These are phyloP conservation scores for Monsonia emarginata DNA, from an alignment of 441 rosid genomes.

Conservation along the genomic window DNA sequence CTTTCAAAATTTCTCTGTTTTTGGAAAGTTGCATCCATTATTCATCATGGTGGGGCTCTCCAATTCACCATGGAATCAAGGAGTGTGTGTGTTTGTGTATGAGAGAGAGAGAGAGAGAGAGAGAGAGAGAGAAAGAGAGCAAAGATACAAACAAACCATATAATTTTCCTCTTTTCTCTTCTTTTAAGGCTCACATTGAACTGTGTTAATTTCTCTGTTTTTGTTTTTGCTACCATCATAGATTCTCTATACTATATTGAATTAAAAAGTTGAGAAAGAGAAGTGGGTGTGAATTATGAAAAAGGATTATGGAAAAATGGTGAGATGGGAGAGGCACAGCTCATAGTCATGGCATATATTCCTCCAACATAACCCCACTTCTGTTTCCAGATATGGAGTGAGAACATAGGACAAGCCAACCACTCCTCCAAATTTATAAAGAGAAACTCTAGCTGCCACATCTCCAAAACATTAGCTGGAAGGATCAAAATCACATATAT, in stretches of 20 bases:
- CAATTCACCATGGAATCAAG: slow-evolving; percentile 45
- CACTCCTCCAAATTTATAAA: slow-evolving; percentile 33
- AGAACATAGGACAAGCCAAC: slow-evolving; percentile 48
- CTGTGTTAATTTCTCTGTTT: slow-evolving; percentile 41
- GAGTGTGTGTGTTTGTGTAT: no score
- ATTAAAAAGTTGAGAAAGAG: slow-evolving; percentile 7
- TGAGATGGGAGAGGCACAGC: slow-evolving; percentile 36
- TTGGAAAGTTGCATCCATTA: slow-evolving; percentile 22
- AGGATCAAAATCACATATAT: slow-evolving; percentile 20
- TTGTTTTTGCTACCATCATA: slow-evolving; percentile 42
- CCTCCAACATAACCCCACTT: slow-evolving; percentile 67
- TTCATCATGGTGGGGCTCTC: slow-evolving; percentile 52
- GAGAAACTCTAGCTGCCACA: slow-evolving; percentile 30
- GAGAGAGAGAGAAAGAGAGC: slow-evolving; percentile 28
- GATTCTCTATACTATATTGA: slow-evolving; percentile 48
- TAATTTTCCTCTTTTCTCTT: slow-evolving; percentile 51
- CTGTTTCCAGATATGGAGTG: slow-evolving; percentile 88
- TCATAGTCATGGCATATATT: slow-evolving; percentile 85
- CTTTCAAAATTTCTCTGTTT: not conserved
- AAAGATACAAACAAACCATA: slow-evolving; percentile 50
- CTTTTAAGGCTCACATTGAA: slow-evolving; percentile 35
- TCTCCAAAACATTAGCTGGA: slow-evolving; percentile 21
- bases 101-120: no score
- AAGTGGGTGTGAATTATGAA: slow-evolving; percentile 33
- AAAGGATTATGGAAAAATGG: slow-evolving; percentile 18